These are phyloP conservation scores for Candida ortonii DNA, from an alignment of 805 yeast species.

Conservation along the genomic window DNA sequence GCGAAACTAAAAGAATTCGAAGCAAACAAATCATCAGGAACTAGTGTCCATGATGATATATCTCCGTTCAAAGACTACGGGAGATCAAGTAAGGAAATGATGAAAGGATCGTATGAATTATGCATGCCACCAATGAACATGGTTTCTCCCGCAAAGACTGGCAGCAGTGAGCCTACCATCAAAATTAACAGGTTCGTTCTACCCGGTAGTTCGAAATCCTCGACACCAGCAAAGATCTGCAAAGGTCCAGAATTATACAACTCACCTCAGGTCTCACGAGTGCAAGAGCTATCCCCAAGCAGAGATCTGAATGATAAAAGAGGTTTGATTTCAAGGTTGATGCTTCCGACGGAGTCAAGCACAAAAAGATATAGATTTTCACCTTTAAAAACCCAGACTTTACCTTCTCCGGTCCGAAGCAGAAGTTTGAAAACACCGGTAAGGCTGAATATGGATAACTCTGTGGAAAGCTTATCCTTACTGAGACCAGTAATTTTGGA, in stretches of 20 bases:
- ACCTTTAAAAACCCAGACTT: constrained; percentile 6
- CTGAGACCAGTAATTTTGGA: constrained; percentile 11
- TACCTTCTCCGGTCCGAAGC: constrained; percentile 8
- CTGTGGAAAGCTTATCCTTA: constrained; percentile 7
- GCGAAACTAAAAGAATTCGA: constrained; percentile 1
- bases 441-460: constrained; percentile 4
- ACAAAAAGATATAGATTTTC: constrained; percentile 15
- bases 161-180: constrained; percentile 31
- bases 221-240: constrained; percentile 9
- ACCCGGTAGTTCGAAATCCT: constrained; percentile 11
- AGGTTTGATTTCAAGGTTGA: constrained; percentile 21
- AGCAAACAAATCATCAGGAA: constrained; percentile 1
- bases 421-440: constrained; percentile 8
- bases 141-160: constrained; percentile 16
- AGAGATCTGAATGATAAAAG: constrained; percentile 3
- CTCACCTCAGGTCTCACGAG: no score
- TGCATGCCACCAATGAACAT: constrained; percentile 23
- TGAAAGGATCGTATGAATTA: constrained; percentile 15
- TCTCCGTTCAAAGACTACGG: constrained; percentile 25
- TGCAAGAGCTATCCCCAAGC: constrained; percentile 11
- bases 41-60: no score
- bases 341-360: constrained; percentile 28
- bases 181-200: constrained; percentile 20
- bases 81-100: neutral
- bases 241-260: no score